phyloP scores from a whole-genome alignment of 202 grass and related monocot genomes.

The Hordeum pubiflorum region DNA sequence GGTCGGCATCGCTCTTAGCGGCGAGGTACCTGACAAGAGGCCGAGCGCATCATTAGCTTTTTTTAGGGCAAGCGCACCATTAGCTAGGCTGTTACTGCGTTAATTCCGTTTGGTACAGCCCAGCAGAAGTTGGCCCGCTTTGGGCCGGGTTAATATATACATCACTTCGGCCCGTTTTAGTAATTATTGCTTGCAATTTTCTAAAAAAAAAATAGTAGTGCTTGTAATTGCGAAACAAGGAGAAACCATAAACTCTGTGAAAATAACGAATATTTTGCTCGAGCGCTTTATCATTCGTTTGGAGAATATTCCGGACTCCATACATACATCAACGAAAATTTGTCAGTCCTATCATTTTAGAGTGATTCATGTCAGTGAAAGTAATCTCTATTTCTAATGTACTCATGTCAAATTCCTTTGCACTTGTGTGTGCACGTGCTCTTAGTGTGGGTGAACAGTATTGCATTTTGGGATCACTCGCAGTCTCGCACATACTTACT shows the following conservation, averaged over 20 bases:
- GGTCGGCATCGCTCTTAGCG: slow-evolving; percentile 89
- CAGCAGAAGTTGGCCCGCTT: no score
- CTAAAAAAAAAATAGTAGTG: no score
- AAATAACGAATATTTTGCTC: neutral
- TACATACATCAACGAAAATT: neutral
- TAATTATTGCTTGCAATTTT: no score
- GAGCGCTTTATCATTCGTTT: neutral
- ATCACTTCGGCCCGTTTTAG: no score
- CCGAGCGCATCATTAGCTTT: neutral
- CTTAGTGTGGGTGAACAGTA: neutral
- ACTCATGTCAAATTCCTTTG: neutral
- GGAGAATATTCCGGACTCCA: neutral
- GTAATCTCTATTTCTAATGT: neutral
- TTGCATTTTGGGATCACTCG: neutral
- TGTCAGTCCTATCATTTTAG: neutral
- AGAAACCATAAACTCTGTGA: no score
- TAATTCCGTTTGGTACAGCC: neutral
- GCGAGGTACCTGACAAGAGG: slow-evolving; percentile 60
- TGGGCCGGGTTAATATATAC: no score
- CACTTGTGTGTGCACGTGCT: neutral
- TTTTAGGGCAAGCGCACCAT: no score
- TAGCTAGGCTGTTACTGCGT: neutral
- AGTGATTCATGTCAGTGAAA: no score
- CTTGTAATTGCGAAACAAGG: no score
- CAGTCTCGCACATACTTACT: neutral